A percentile compares a stretch with the other conserved stretches of the same genome.
Conservation (phyloP, 1,284 basidiomycete species). For the Heimioporus punctisporus region DNA sequence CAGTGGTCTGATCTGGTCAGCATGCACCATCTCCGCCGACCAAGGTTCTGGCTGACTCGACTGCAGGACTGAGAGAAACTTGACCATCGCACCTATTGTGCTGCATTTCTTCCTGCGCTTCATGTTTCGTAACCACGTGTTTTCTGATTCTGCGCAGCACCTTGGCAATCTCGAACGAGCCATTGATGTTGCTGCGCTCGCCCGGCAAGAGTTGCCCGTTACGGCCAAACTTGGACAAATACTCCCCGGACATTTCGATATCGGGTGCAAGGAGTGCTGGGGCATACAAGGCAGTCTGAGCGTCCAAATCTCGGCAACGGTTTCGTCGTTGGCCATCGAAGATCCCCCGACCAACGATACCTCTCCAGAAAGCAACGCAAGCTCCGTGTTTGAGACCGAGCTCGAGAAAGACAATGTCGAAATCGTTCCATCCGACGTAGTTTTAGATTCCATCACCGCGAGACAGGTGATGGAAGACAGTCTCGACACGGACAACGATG, state of each 20-base stretch:
- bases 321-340: background rate
- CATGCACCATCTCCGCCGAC: background rate
- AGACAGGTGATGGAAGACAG: slow-evolving; percentile 32
- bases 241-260: slow-evolving; percentile 43
- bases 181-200: slow-evolving; percentile 38
- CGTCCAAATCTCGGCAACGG: slow-evolving; percentile 17
- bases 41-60: background rate
- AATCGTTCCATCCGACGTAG: slow-evolving; percentile 27
- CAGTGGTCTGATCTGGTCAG: slow-evolving; percentile 49
- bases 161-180: slow-evolving; percentile 31
- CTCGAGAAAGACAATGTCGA: slow-evolving; percentile 24
- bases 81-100: slow-evolving; percentile 42
- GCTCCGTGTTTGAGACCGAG: slow-evolving; percentile 24
- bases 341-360: background rate
- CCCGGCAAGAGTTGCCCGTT: slow-evolving; percentile 45
- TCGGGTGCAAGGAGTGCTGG: slow-evolving; percentile 41
- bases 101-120: slow-evolving; percentile 51
- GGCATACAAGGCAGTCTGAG: slow-evolving; percentile 26
- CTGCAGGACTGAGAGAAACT: slow-evolving; percentile 31
- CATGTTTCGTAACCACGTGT: slow-evolving; percentile 44
- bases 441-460: slow-evolving; percentile 33
- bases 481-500: slow-evolving; percentile 15
- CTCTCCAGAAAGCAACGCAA: background rate
- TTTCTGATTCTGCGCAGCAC: slow-evolving; percentile 29
- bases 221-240: slow-evolving; percentile 40